Percentiles rank a stretch among this genome's conserved stretches.
Evolutionary conservation across 2,329 filamentous ascomycete species (phyloP).

Genomic region (Dendryphion nanum): DNA sequence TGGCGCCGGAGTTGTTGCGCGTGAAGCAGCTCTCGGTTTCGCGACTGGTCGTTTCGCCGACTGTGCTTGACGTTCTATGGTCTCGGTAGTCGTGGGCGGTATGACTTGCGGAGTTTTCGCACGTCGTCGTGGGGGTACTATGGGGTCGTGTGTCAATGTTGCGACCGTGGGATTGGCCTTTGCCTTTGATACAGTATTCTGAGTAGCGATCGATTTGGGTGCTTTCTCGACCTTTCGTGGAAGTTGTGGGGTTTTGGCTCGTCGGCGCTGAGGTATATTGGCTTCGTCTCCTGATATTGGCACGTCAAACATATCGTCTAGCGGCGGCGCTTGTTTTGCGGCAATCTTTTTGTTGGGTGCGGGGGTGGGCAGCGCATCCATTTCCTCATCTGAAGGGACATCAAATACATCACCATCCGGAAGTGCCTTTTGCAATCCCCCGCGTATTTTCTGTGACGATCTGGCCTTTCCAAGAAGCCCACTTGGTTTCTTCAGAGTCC

Average conservation of each 20-base stretch:
- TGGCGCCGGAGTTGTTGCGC: slow-evolving; percentile 13
- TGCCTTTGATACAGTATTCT: too few relatives aligned
- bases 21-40: slow-evolving; percentile 16
- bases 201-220: too few relatives aligned
- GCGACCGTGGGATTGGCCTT: too few relatives aligned
- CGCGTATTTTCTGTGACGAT: too few relatives aligned
- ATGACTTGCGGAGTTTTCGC: too few relatives aligned
- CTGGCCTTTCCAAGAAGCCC: too few relatives aligned
- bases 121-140: too few relatives aligned
- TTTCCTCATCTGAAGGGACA: slow-evolving; percentile 40
- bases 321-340: slow-evolving; percentile 11
- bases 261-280: neutral
- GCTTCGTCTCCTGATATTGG: neutral
- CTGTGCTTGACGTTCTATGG: slow-evolving; percentile 1
- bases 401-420: slow-evolving; percentile 41
- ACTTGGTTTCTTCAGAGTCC: too few relatives aligned
- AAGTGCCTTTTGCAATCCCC: too few relatives aligned
- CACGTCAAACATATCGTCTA: slow-evolving; percentile 9
- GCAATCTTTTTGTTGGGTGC: slow-evolving; percentile 16
- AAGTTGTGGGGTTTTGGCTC: slow-evolving; percentile 1
- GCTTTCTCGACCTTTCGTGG: slow-evolving; percentile 12
- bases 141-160: neutral
- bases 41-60: slow-evolving; percentile 6
- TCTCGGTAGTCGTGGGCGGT: too few relatives aligned
- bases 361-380: slow-evolving; percentile 5